phyloP scores from a whole-genome alignment of 148 eudicot genomes.

The Spergularia bocconei region DNA sequence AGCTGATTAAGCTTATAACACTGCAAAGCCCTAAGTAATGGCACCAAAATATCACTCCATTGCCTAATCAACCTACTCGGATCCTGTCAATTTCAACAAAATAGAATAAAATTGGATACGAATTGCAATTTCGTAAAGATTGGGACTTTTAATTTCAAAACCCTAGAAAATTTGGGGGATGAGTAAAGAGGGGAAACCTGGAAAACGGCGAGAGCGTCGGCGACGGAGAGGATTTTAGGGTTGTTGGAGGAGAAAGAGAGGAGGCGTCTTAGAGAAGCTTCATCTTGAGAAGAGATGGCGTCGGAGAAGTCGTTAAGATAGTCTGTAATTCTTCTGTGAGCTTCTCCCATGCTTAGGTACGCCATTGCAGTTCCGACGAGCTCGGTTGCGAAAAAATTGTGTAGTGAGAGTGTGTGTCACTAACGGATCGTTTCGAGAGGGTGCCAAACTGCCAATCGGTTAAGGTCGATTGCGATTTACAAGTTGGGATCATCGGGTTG shows the following conservation, averaged over 20 bases:
- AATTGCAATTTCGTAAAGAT: background rate
- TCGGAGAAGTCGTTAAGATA: conserved; percentile 66
- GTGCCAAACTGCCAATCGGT: too few relatives aligned
- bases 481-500: too few relatives aligned
- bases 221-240: conserved; percentile 58
- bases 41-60: conserved; percentile 59
- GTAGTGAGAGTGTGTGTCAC: too few relatives aligned
- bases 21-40: conserved; percentile 71
- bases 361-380: conserved; percentile 30
- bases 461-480: too few relatives aligned
- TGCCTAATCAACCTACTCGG: conserved; percentile 63
- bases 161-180: conserved; percentile 18
- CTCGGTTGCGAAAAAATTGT: too few relatives aligned
- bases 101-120: background rate
- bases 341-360: conserved; percentile 96
- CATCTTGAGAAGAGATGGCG: conserved; percentile 70
- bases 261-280: conserved; percentile 56
- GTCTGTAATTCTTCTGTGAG: conserved; percentile 73
- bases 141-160: background rate
- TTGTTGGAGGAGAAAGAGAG: conserved; percentile 66
- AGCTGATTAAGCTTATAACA: conserved; percentile 67
- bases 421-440: too few relatives aligned
- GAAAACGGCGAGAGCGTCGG: conserved; percentile 78
- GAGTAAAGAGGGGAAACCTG: conserved; percentile 49
- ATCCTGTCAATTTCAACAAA: conserved; percentile 46